Evolutionary conservation across 495 filamentous ascomycete genomes (phyloP).

Genomic region (Lophiotrema nucula): DNA sequence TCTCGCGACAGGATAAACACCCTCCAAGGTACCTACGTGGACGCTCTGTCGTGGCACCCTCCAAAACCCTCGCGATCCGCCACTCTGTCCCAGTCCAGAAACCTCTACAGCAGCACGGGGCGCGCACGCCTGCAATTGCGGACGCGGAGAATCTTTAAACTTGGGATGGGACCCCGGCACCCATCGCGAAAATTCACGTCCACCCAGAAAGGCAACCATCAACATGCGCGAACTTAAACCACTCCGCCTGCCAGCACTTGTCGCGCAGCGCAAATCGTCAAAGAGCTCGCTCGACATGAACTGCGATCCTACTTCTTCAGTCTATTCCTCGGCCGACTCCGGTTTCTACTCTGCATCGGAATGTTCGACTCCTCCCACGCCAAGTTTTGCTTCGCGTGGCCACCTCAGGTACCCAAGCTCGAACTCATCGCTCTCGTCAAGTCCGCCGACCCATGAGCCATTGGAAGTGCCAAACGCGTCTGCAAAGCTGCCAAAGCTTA

Average conservation of each 20-base stretch:
- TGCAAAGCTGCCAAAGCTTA: conserved; percentile 35
- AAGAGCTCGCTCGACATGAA: conserved; percentile 29
- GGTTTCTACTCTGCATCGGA: conserved; percentile 56
- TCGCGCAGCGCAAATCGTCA: conserved; percentile 30
- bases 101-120: conserved; percentile 14
- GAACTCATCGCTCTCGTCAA: conserved; percentile 59
- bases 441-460: conserved; percentile 48
- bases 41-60: conserved; percentile 35
- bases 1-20: conserved; percentile 27
- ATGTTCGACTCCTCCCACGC: conserved; percentile 58
- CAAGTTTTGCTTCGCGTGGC: conserved; percentile 57
- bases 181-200: conserved; percentile 23
- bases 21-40: conserved; percentile 32
- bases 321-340: conserved; percentile 30
- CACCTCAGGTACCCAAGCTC: conserved; percentile 62
- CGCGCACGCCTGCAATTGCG: neutral
- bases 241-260: conserved; percentile 29
- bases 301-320: conserved; percentile 18
- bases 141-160: conserved; percentile 23
- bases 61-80: conserved; percentile 31
- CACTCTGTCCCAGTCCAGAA: conserved; percentile 25
- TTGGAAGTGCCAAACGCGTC: conserved; percentile 26
- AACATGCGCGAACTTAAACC: conserved; percentile 35
- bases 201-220: neutral
- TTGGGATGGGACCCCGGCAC: conserved; percentile 35